Evolutionary conservation across 1,284 basidiomycete genomes (phyloP), one percentile per base, ranked within the genome.

Genomic region (Sporisorium sorghi): DNA sequence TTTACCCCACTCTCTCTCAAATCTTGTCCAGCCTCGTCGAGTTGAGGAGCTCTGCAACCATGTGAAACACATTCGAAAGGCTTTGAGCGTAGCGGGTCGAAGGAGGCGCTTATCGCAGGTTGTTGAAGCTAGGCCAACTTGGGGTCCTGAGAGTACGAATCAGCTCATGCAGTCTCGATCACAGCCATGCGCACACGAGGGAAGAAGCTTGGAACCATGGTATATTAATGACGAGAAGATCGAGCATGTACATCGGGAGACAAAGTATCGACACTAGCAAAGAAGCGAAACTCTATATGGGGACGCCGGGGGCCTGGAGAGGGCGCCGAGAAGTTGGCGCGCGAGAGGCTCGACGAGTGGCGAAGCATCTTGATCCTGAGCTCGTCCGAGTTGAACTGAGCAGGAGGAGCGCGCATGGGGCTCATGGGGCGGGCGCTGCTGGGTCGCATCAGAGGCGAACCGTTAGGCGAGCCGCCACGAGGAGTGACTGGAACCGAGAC

Each of bases 331-430:
- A 55, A 72, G 63, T 62, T 61, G 49, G 58, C 26, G 5, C 62
- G 58, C 33, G 53, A 58, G 24, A 58, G 58, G 28, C 46, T 60
- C 30, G 49, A 54, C 17, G 62, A 58, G 58, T 72, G 69, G 21
- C 62, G 69, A 24, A 72, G 69, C 69, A 72, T 72, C 50, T 66
- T 72, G 54, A 62, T 58, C 37, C 69, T 59, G 28, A 72, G 63
- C 46, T 72, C 63, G 30, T 61, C 63, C 48, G 57, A 57, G 47
- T 72, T 72, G 55, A 72, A 72, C 14, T 57, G 54, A 23, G 63
- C 69, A 21, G 69, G 69, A 21, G 69, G 69, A 30, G 69, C 69
- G 12, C 55, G 44, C 58, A 62, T 60, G 1, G 62, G 69, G 58
- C 69, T 72, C 46, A 65, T 46, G n/a, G 69, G 69, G 11, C 69